phyloP scores from a whole-genome alignment of 352 stramenopile genomes.

The Phytophthora colocasiae region DNA sequence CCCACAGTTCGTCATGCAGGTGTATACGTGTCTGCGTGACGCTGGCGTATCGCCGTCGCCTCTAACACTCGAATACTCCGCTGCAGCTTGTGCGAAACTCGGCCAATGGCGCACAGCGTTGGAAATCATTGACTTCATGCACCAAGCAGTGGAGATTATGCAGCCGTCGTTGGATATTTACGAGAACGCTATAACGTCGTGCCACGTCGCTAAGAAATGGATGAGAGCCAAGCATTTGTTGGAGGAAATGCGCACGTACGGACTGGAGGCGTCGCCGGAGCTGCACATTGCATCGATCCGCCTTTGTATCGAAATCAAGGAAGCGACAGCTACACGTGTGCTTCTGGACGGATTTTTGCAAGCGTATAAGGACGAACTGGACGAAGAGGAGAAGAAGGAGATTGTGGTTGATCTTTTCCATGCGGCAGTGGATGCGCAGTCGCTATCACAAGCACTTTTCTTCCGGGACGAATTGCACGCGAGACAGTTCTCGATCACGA shows the following conservation, averaged over 20 bases:
- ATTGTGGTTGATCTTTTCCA: slow-evolving; percentile 54
- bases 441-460: slow-evolving; percentile 62
- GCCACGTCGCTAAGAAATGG: slow-evolving; percentile 63
- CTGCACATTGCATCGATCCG: slow-evolving; percentile 58
- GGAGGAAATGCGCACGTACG: slow-evolving; percentile 64
- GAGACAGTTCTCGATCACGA: slow-evolving; percentile 37
- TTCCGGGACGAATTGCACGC: slow-evolving; percentile 61
- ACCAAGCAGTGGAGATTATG: slow-evolving; percentile 72
- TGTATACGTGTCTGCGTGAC: slow-evolving; percentile 68
- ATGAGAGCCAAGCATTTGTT: slow-evolving; percentile 75
- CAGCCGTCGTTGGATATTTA: slow-evolving; percentile 72
- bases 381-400: slow-evolving; percentile 44
- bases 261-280: slow-evolving; percentile 60
- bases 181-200: slow-evolving; percentile 72
- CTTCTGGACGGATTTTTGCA: slow-evolving; percentile 55
- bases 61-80: slow-evolving; percentile 73
- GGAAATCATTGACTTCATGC: slow-evolving; percentile 79
- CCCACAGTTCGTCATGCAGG: slow-evolving; percentile 56
- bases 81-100: slow-evolving; percentile 58
- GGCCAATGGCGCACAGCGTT: slow-evolving; percentile 60
- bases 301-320: slow-evolving; percentile 55
- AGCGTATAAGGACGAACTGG: slow-evolving; percentile 47
- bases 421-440: slow-evolving; percentile 47
- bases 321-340: slow-evolving; percentile 60
- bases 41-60: slow-evolving; percentile 66